Conservation (phyloP, 2,329 filamentous ascomycete species). For the Chalara sp. region DNA sequence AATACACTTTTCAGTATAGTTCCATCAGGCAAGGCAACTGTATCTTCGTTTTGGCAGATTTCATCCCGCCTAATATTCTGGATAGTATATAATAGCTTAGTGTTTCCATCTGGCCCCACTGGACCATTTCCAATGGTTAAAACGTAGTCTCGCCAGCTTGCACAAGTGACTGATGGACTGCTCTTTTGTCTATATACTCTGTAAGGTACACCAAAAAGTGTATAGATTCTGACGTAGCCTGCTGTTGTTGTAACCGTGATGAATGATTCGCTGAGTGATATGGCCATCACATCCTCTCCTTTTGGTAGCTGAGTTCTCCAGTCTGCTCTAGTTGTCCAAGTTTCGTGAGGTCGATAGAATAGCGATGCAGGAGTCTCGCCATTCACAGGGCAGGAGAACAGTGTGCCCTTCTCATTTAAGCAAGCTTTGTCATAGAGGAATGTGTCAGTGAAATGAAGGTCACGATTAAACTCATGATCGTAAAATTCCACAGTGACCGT, state of each 20-base stretch:
- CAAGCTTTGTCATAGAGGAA: conserved; percentile 96
- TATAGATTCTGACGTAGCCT: conserved; percentile 89
- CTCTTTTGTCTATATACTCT: conserved; percentile 89
- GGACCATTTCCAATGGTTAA: conserved; percentile 92
- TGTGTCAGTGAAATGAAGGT: conserved; percentile 97
- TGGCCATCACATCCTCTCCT: conserved; percentile 79
- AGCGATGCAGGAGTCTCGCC: conserved; percentile 65
- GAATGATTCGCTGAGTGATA: conserved; percentile 87
- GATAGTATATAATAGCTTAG: conserved; percentile 81
- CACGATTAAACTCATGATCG: conserved; percentile 82
- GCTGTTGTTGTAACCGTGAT: conserved; percentile 81
- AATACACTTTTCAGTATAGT: conserved; percentile 75
- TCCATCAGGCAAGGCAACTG: conserved; percentile 73
- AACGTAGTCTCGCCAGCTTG: conserved; percentile 94
- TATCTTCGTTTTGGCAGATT: conserved; percentile 90
- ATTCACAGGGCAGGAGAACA: conserved; percentile 75
- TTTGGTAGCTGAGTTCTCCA: conserved; percentile 84
- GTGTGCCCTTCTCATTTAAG: conserved; percentile 73
- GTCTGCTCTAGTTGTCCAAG: conserved; percentile 85
- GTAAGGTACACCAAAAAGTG: conserved; percentile 83
- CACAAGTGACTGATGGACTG: conserved; percentile 82
- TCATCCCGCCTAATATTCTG: conserved; percentile 92
- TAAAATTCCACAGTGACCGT: conserved; percentile 98
- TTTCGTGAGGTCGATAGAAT: conserved; percentile 97
- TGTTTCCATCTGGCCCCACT: conserved; percentile 68